Base-by-base conservation (phyloP, 1,139 yeast species). In the Suhomyces coccinellae region DNA sequence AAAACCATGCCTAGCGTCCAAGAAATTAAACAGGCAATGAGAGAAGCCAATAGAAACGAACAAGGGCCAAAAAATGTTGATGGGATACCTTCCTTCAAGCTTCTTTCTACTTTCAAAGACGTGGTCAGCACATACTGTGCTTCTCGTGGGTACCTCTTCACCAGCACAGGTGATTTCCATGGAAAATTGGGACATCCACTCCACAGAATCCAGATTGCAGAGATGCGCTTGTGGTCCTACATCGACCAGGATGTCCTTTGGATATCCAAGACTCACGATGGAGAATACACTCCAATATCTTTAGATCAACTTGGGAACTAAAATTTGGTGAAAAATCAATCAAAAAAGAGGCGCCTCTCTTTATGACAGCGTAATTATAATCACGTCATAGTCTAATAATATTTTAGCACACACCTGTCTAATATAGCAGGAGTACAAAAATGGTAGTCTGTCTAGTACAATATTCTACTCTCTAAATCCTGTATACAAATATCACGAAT, bases 231-330 rank as follows among this genome's bases (percentile, higher is more conserved):
- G 6, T 53, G 54, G 47, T 62, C 65, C 4, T 67, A 56, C 45
- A 59, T 70, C 7, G 57, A 62, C 35, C 71, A 67, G 29, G 75
- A 71, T 43, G 71, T 71, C 7, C 53, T 71, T 10, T 68, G 66
- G 66, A 51, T 67, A 3, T 38, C 52, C 6, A 24, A 15, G 28
- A 36, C 38, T 2, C 44, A 46, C n/a, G 44, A 42, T 2, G 53
- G 40, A 1, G 55, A 51, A 5, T 66, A 46, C 47, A 43, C 50
- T 16, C 70, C 73, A 7, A 53, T 65, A 5, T 49, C 55, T 39
- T 45, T 68, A 17, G 61, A 58, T 16, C 38, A 47, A 14, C 33
- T 45, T 24, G 31, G 40, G n/a, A 28, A 10, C n/a, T 26, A 26
- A 11, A 10, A 12, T 4, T 20, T 20, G 24, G 24, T 20, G 24